Base-by-base conservation (phyloP, 2,329 filamentous ascomycete genomes). In the Zalaria sp. region DNA sequence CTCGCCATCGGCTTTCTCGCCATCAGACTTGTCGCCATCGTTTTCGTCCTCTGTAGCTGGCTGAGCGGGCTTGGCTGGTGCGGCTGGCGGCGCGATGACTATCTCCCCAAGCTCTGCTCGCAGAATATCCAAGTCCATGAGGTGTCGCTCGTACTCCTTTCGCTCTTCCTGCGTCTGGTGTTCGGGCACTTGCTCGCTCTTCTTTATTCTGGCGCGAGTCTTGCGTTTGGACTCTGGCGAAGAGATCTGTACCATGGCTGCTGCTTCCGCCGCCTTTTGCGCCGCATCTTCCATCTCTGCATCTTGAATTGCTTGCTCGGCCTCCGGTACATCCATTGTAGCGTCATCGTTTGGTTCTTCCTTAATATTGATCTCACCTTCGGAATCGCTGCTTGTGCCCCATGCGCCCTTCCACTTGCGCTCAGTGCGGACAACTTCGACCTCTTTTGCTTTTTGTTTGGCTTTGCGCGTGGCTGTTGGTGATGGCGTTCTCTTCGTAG, bases 121-220 rank as follows among this genome's bases (percentile, higher is more conserved):
- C 26, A 73, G 59, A 31, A 64, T 58, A n/a, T 54, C 55, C 34
- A 69, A 57, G 43, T 71, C 68, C 9, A 62, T 54, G 34, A 68
- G 57, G 43, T 66, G 62, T 11, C 70, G 67, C 26, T 63, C 59
- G 57, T 65, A 70, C 51, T 74, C 71, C 35, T 63, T 62, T 35
- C 57, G 58, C 43, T 74, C 71, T 51, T 73, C 68, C 41, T 69
- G 64, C 1, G 70, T 74, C 46, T 72, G 68, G 32, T 71, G 58
- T 25, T 63, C 59, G 1, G 65, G 67, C 37, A 62, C 59, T 31
- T 54, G 46, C 9, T 48, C 47, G 26, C 35, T 47, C 25, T 11
- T 35, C 37, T 39, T 47, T 46, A 47, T 43, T 35, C 43, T 50
- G 18, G 50, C 51, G 35, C 56, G 55, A 26, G 45, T 51, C 48